These are phyloP conservation scores for Nicotiana knightiana DNA, from an alignment of 257 asterid genomes.

Conservation along the genomic window DNA sequence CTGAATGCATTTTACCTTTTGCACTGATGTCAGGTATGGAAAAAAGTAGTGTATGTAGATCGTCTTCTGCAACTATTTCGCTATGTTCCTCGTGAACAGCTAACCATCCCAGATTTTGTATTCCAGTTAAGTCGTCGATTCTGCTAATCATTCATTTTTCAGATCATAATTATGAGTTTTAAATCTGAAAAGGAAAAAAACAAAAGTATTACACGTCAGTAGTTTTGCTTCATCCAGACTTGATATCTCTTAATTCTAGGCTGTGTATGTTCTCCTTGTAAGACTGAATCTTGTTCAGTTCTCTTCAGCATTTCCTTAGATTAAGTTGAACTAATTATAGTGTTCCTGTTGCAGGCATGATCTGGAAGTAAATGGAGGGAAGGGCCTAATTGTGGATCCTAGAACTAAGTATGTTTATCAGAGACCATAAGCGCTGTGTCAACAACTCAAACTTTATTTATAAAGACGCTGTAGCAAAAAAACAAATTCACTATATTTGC, in stretches of 20 bases:
- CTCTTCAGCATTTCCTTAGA: not conserved
- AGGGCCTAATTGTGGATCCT: constrained; percentile 88
- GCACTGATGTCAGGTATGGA: constrained; percentile 65
- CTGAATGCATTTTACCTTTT: not conserved
- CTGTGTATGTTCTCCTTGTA: no score
- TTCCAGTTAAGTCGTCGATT: constrained; percentile 71
- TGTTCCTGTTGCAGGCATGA: constrained; percentile 68
- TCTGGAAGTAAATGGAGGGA: constrained; percentile 93
- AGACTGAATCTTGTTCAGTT: not conserved
- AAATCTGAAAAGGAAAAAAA: not conserved
- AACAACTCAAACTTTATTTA: not conserved
- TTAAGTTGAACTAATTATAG: not conserved
- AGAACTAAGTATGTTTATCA: constrained; percentile 89
- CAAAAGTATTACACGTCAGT: not conserved
- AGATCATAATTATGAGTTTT: not conserved
- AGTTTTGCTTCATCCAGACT: not conserved
- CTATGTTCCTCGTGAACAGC: constrained; percentile 88
- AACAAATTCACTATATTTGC: not conserved
- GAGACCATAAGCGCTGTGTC: constrained; percentile 22
- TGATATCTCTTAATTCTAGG: no score
- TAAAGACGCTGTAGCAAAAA: not conserved
- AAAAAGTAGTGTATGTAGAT: constrained; percentile 84
- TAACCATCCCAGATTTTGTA: constrained; percentile 87
- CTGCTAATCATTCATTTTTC: not conserved
- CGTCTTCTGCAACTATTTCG: constrained; percentile 89